These are phyloP conservation scores for Fusarium scirpi DNA, from an alignment of 2,329 filamentous ascomycete genomes.

Conservation along the genomic window DNA sequence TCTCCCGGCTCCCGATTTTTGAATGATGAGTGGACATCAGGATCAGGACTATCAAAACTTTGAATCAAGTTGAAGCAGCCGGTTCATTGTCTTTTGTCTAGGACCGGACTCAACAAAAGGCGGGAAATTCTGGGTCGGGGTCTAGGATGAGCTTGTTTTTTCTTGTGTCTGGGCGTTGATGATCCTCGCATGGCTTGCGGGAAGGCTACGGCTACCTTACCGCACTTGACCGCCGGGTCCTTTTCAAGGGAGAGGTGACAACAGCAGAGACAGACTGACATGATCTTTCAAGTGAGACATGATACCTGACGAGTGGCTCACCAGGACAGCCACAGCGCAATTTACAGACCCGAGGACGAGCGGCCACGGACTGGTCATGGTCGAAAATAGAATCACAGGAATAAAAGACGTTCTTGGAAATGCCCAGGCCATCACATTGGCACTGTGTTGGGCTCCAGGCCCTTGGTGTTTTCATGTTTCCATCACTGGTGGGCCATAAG, in stretches of 20 bases:
- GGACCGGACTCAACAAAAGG: slow-evolving; percentile 31
- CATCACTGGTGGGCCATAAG: slow-evolving; percentile 31
- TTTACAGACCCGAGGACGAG: slow-evolving; percentile 38
- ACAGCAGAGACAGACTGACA: slow-evolving; percentile 34
- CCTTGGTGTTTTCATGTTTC: slow-evolving; percentile 37
- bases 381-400: slow-evolving; percentile 20
- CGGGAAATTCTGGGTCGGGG: slow-evolving; percentile 25
- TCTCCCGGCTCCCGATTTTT: slow-evolving; percentile 38
- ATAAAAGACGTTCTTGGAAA: slow-evolving; percentile 20
- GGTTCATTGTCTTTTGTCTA: slow-evolving; percentile 15
- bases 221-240: slow-evolving; percentile 35
- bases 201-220: slow-evolving; percentile 26
- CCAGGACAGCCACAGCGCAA: slow-evolving; percentile 47
- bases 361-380: slow-evolving; percentile 30
- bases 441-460: slow-evolving; percentile 44
- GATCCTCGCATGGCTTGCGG: slow-evolving; percentile 23
- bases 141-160: slow-evolving; percentile 21
- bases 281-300: slow-evolving; percentile 40
- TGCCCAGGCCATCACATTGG: slow-evolving; percentile 25
- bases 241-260: slow-evolving; percentile 38
- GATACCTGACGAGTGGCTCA: slow-evolving; percentile 42
- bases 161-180: slow-evolving; percentile 15
- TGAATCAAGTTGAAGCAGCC: slow-evolving; percentile 36
- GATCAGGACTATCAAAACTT: slow-evolving; percentile 34
- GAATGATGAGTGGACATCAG: slow-evolving; percentile 26